A percentile compares a stretch with the other conserved stretches of the same genome.
These are phyloP conservation scores for Pleomassaria siparia DNA, from an alignment of 2,329 filamentous ascomycete species.

Conservation along the genomic window DNA sequence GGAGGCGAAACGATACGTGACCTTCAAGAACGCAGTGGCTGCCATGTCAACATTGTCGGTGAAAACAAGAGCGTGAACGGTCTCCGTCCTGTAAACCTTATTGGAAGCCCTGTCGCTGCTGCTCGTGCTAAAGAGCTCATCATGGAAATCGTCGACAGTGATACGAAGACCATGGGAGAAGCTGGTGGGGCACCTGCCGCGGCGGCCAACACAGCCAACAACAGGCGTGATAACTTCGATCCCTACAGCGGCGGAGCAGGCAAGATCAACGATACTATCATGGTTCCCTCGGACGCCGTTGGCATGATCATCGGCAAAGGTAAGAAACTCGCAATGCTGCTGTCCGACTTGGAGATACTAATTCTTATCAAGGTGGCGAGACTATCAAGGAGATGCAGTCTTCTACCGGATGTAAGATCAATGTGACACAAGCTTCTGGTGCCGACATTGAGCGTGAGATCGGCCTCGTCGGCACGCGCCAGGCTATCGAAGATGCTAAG, in stretches of 20 bases:
- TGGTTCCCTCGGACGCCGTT: slow-evolving; percentile 85
- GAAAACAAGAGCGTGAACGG: slow-evolving; percentile 93
- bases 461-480: slow-evolving; percentile 74
- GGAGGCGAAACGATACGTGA: slow-evolving; percentile 92
- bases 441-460: slow-evolving; percentile 85
- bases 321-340: slow-evolving; percentile 21
- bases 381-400: slow-evolving; percentile 94
- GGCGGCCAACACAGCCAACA: slow-evolving; percentile 14
- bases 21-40: slow-evolving; percentile 87
- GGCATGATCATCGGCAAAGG: slow-evolving; percentile 96
- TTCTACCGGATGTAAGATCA: slow-evolving; percentile 88
- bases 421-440: slow-evolving; percentile 79
- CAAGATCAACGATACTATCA: slow-evolving; percentile 80
- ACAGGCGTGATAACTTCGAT: slow-evolving; percentile 39
- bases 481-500: slow-evolving; percentile 80
- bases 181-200: slow-evolving; percentile 31
- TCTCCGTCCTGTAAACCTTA: slow-evolving; percentile 84
- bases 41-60: slow-evolving; percentile 92
- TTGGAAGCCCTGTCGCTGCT: slow-evolving; percentile 74
- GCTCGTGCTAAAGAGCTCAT: slow-evolving; percentile 82
- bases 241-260: slow-evolving; percentile 47
- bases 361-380: slow-evolving; percentile 63
- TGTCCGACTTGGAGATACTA: slow-evolving; percentile 12
- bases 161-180: slow-evolving; percentile 60
- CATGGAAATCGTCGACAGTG: slow-evolving; percentile 91